Evolutionary conservation across 768 basidiomycete species (phyloP).

Genomic region (Gloeophyllum trabeum): DNA sequence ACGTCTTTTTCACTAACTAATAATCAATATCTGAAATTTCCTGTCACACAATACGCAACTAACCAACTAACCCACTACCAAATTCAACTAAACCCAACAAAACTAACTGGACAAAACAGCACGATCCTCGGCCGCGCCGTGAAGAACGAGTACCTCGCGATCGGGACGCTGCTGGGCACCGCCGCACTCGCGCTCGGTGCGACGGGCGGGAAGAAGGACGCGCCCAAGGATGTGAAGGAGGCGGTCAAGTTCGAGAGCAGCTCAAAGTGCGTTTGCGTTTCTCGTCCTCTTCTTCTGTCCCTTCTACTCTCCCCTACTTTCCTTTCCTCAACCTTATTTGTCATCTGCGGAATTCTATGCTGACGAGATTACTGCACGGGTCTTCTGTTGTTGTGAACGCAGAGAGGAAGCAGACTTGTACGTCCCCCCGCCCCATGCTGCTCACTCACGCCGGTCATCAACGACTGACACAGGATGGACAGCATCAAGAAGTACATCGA

Average conservation of each 20-base stretch:
- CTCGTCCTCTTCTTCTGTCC: not conserved
- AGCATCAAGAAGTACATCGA: conserved; percentile 75
- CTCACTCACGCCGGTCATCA: conserved; percentile 17
- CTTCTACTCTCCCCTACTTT: no score
- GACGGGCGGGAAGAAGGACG: conserved; percentile 41
- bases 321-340: no score
- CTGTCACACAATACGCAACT: no score
- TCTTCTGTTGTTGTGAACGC: conserved; percentile 6
- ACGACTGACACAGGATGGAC: conserved; percentile 32
- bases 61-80: not conserved
- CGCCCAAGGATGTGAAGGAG: conserved; percentile 46
- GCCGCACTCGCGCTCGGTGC: conserved; percentile 44
- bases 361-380: conserved; percentile 4
- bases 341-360: no score
- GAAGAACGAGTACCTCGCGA: conserved; percentile 72
- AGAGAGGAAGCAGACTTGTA: conserved; percentile 86
- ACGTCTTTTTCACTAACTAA: no score
- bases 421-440: conserved; percentile 19
- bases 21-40: no score
- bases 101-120: conserved; percentile 24
- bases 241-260: conserved; percentile 52
- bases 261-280: conserved; percentile 45
- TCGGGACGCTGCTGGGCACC: conserved; percentile 49
- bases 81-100: no score
- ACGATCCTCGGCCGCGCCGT: conserved; percentile 69